A percentile compares a stretch with the other conserved stretches of the same genome.
These are phyloP conservation scores for Aspergillus oerlinghausenensis DNA, from an alignment of 2,329 filamentous ascomycete species.

Conservation along the genomic window DNA sequence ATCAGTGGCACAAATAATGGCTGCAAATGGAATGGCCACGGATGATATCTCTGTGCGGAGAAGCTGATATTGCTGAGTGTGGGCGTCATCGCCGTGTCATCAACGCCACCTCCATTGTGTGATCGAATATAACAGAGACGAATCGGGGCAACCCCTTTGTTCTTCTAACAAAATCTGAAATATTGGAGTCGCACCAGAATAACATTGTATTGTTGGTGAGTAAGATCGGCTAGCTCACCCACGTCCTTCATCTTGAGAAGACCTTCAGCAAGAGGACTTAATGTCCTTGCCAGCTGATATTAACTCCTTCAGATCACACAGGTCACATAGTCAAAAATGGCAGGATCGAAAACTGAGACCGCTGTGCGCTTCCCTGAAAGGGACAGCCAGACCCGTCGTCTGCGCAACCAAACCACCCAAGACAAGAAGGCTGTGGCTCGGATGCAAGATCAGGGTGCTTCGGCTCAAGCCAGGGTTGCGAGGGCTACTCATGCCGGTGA, in stretches of 20 bases:
- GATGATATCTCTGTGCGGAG: constrained; percentile 8
- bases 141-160: background rate
- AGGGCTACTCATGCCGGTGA: background rate
- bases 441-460: constrained; percentile 9
- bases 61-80: constrained; percentile 17
- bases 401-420: constrained; percentile 19
- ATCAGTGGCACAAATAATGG: constrained; percentile 12
- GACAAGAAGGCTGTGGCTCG: constrained; percentile 17
- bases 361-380: constrained; percentile 19
- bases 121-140: background rate
- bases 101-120: constrained; percentile 18
- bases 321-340: constrained; percentile 17
- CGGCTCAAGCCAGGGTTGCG: constrained; percentile 1
- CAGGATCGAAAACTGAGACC: constrained; percentile 25
- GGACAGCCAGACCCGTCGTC: constrained; percentile 17
- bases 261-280: background rate
- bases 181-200: background rate
- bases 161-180: background rate
- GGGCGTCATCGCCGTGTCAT: constrained; percentile 31
- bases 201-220: background rate
- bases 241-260: background rate
- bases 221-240: background rate
- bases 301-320: background rate
- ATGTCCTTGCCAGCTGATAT: background rate
- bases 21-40: constrained; percentile 6